Evolutionary conservation across 2,329 filamentous ascomycete genomes (phyloP).

Genomic region (Venturia aucupariae): DNA sequence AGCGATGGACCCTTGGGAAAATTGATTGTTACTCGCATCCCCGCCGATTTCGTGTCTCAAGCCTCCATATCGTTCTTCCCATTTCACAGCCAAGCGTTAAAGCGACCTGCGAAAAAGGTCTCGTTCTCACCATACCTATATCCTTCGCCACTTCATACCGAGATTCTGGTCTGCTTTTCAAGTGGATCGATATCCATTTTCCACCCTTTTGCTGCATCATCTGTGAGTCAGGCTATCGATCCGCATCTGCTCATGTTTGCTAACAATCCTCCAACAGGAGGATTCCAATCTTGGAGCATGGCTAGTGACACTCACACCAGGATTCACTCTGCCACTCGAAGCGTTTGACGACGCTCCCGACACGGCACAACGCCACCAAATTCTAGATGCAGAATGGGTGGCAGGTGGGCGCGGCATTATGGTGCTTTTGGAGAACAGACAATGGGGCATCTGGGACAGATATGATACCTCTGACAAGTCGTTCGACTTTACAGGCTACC

Average conservation of each 20-base stretch:
- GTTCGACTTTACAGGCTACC: conserved; percentile 29
- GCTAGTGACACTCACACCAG: conserved; percentile 20
- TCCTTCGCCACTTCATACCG: conserved; percentile 44
- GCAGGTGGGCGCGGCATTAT: conserved; percentile 37
- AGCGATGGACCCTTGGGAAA: conserved; percentile 30
- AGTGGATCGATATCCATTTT: conserved; percentile 50
- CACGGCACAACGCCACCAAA: conserved; percentile 32
- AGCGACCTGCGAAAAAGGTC: conserved; percentile 41
- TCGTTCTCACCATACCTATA: conserved; percentile 46
- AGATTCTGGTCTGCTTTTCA: conserved; percentile 45
- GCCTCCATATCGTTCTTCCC: conserved; percentile 36
- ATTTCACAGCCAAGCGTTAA: conserved; percentile 39
- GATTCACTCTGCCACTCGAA: neutral
- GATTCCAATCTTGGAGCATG: conserved; percentile 20
- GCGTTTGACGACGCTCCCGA: conserved; percentile 22
- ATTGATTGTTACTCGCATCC: conserved; percentile 29
- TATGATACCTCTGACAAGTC: conserved; percentile 23
- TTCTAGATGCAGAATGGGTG: conserved; percentile 41
- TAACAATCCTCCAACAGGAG: neutral
- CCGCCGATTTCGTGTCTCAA: conserved; percentile 24
- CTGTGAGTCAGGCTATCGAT: conserved; percentile 7
- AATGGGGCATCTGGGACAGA: conserved; percentile 46
- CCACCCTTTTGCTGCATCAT: conserved; percentile 36
- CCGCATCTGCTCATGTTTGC: conserved; percentile 15
- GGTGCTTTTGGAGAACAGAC: conserved; percentile 39